These are phyloP conservation scores for Trapa bicornis DNA, from an alignment of 345 rosid genomes.

Conservation along the genomic window DNA sequence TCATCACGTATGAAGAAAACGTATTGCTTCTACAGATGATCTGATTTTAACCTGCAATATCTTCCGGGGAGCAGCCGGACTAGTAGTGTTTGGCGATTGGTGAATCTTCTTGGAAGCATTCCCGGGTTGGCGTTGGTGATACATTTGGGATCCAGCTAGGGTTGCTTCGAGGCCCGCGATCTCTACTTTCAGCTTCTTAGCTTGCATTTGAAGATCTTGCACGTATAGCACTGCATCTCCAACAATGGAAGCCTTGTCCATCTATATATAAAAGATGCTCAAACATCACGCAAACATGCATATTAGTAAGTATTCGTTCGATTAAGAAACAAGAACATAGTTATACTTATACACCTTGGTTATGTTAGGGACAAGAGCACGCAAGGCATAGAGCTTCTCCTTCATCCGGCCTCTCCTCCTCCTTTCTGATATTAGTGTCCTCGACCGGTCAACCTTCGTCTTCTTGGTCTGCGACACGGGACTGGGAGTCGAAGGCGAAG, in stretches of 20 bases:
- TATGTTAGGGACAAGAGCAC: conserved; percentile 84
- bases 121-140: conserved; percentile 12
- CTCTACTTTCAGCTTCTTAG: conserved; percentile 56
- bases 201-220: conserved; percentile 61
- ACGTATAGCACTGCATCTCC: conserved; percentile 71
- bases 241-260: conserved; percentile 92
- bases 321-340: background rate
- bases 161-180: conserved; percentile 54
- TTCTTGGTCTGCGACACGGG: too few relatives aligned
- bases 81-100: conserved; percentile 14
- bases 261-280: conserved; percentile 22
- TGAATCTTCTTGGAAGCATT: conserved; percentile 10
- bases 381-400: conserved; percentile 75
- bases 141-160: conserved; percentile 17
- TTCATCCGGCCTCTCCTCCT: conserved; percentile 70
- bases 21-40: too few relatives aligned
- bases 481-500: too few relatives aligned
- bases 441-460: conserved; percentile 20
- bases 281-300: background rate
- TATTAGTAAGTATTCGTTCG: too few relatives aligned
- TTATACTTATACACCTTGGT: conserved; percentile 42
- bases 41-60: conserved; percentile 38
- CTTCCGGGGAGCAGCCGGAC: conserved; percentile 23
- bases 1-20: too few relatives aligned
- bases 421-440: conserved; percentile 61